Evolutionary conservation across 352 stramenopile genomes (phyloP), one percentile per base, ranked within the genome.

Genomic region (Pythium vanterpoolii): DNA sequence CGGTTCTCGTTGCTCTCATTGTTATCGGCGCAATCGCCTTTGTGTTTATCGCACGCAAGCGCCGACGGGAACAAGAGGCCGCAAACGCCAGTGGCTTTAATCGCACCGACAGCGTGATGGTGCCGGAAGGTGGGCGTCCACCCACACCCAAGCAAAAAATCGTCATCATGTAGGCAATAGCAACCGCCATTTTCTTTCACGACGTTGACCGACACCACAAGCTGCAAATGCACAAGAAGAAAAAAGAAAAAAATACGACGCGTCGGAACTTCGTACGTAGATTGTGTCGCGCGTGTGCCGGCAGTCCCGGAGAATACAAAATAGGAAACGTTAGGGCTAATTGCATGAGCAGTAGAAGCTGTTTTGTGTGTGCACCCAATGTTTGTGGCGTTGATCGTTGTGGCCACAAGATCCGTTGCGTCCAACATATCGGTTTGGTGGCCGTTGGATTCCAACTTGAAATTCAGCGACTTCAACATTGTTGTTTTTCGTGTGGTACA

Each of bases 121-220:
- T 56, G 9, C 62, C 50, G 27, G 72, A 76, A 10, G 71, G 64
- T 40, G 57, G 18, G 3, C 71, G 76, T 21, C 71, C 74, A 6
- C 69, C 83, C 24, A 93, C 83, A 16, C 83, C 83, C 34, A 93
- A 90, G 72, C 64, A 73, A 43, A 85, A 77, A 47, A 93, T 93
- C 47, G 80, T 90, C 38, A 87, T 75, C 33, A 89, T 93, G 83
- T 93, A 89, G 47, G 16, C 33, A 47, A 16, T 8, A 55, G 30
- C 10, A 47, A 45, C 4, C 3, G 13, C 18, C 47, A 55, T 28
- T 33, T 7, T 39, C n/a, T 14, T 40, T 55, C 33, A 58, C 8
- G 34, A 18, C 34, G 11, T 42, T 18, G 8, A 36, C 14, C 34
- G 13, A 42, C 34, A 18, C n/a, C 18, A 42, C 34, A 42, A 6